Conservation (phyloP, 192 early-diverging fungal genomes). For the Gaertneriomyces sp. region DNA sequence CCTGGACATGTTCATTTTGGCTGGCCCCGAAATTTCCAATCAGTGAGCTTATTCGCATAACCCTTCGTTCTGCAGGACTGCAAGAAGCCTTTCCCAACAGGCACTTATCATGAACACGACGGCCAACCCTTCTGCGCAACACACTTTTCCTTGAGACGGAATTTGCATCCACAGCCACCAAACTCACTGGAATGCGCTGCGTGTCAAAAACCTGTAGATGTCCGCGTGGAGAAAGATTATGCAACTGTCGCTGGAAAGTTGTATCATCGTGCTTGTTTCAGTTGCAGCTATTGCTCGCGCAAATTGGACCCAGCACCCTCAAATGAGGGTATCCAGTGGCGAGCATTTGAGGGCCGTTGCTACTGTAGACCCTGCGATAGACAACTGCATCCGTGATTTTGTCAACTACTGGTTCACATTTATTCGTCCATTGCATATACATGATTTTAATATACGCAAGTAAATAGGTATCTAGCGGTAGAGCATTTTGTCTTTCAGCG, state of each 20-base stretch:
- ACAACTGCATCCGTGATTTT: no score
- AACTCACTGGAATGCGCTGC: constrained; percentile 4
- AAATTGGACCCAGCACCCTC: no score
- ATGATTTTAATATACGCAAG: no score
- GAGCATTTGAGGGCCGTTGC: no score
- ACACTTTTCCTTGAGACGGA: constrained; percentile 30
- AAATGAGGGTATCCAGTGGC: no score
- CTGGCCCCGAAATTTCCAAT: not conserved
- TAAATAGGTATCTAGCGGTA: no score
- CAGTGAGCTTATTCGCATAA: not conserved
- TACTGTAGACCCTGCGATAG: no score
- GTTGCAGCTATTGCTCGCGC: constrained; percentile 9
- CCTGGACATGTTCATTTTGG: no score
- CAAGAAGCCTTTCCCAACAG: constrained; percentile 32
- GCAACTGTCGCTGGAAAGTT: constrained; percentile 25
- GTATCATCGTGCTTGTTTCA: constrained; percentile 35
- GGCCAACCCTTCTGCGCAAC: constrained; percentile 39
- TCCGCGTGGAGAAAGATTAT: constrained; percentile 12
- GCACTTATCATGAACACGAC: constrained; percentile 37
- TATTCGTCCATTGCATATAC: no score
- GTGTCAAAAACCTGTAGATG: constrained; percentile 25
- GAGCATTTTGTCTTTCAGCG: no score
- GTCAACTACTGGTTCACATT: no score
- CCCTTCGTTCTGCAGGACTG: constrained; percentile 27
- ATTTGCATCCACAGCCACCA: no score